Evolutionary conservation across 2,329 filamentous ascomycete species (phyloP).

Genomic region (Cercospora sesami): DNA sequence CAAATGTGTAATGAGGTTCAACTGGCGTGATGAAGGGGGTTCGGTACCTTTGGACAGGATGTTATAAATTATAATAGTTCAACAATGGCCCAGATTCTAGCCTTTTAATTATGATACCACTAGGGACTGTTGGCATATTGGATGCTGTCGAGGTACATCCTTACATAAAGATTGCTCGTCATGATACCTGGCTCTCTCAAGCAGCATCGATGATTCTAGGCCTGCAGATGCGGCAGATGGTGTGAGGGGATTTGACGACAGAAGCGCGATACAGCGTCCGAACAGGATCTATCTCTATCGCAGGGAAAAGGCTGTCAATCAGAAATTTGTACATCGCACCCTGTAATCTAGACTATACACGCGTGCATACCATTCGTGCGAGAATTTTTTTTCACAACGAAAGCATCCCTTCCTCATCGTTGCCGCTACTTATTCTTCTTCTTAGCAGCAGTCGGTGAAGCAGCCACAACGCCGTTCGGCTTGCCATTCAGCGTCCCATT

Average conservation of each 20-base stretch:
- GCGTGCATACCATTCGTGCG: neutral
- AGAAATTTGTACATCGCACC: neutral
- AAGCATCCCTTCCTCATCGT: neutral
- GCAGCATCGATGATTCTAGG: too few species aligned
- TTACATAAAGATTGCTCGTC: too few species aligned
- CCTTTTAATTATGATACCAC: too few species aligned
- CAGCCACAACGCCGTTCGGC: neutral
- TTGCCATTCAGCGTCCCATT: conserved; percentile 16
- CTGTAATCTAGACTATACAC: neutral
- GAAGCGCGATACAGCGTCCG: too few species aligned
- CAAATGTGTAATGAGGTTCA: neutral
- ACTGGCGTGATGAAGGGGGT: neutral
- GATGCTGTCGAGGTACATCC: too few species aligned
- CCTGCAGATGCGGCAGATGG: too few species aligned
- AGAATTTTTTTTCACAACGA: neutral
- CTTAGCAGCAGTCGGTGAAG: neutral
- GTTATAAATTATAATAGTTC: neutral
- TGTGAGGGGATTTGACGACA: too few species aligned
- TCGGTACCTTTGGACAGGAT: neutral
- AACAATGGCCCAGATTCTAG: neutral
- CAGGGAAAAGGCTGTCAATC: too few species aligned
- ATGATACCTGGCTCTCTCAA: too few species aligned
- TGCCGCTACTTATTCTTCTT: neutral
- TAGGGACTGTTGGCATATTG: too few species aligned
- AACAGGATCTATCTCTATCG: too few species aligned